A percentile compares a stretch with the other conserved stretches of the same genome.
These are phyloP conservation scores for Leucocoprinus birnbaumii DNA, from an alignment of 768 basidiomycete genomes.

Conservation along the genomic window DNA sequence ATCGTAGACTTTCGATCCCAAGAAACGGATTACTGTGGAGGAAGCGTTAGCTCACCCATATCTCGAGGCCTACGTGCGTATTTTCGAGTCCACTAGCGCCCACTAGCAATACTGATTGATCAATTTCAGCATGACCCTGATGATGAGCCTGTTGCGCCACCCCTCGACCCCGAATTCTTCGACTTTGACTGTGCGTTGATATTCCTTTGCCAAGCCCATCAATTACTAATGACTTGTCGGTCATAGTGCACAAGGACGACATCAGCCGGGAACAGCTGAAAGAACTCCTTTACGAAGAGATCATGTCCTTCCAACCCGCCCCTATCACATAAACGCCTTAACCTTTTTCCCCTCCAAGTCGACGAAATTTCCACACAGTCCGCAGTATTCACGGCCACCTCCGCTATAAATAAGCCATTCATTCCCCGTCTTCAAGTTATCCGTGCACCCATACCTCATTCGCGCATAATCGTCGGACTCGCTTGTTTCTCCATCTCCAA, in stretches of 20 bases:
- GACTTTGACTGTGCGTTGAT: conserved; percentile 79
- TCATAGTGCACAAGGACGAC: conserved; percentile 87
- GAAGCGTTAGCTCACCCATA: conserved; percentile 95
- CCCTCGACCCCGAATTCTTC: conserved; percentile 96
- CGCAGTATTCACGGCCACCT: too few species aligned
- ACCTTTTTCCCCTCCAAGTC: not conserved
- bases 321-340: conserved; percentile 34
- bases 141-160: conserved; percentile 93
- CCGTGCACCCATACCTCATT: too few species aligned
- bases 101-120: conserved; percentile 13
- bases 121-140: conserved; percentile 81
- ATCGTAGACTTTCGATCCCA: conserved; percentile 89
- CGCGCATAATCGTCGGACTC: not conserved
- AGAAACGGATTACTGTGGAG: conserved; percentile 94
- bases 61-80: conserved; percentile 83
- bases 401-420: not conserved
- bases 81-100: not conserved
- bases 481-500: not conserved
- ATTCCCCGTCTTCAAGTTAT: not conserved
- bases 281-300: conserved; percentile 91
- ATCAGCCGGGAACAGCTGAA: conserved; percentile 96
- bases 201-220: not conserved
- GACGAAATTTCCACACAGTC: not conserved
- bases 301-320: conserved; percentile 80
- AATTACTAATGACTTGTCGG: not conserved